Evolutionary conservation across 495 filamentous ascomycete genomes (phyloP), one percentile per base, ranked within the genome.

Genomic region (Platismatia glauca): DNA sequence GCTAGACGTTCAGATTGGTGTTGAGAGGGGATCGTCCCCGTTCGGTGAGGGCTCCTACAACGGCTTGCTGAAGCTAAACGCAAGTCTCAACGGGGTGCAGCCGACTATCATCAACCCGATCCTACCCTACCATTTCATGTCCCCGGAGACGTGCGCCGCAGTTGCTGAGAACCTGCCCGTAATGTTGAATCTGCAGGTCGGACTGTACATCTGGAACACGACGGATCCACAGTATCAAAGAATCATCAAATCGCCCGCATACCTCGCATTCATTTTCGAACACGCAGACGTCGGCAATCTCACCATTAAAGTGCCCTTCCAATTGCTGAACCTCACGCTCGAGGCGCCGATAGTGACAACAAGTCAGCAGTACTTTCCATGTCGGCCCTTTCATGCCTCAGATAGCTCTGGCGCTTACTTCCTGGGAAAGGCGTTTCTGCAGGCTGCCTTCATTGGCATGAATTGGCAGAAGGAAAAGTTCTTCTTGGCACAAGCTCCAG

Each of bases 401-500:
- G 48, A 71, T 31, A 39, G 53, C 1, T 53, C 65, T 27, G 63
- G 63, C 27, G 43, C 31, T 7, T 80, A 73, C 46, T 66, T 65
- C 12, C 76, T 85, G 38, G 82, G 81, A 1, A 74, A 83, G 31
- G 75, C 81, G 3, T 85, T 86, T 59, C 65, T 85, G 16, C 82
- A 86, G 66, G 81, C 80, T 31, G 78, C 81, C 8, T 84, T 84
- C 61, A 62, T 84, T 1, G 81, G 79, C 20, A 74, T 76, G 8
- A 82, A 83, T 70, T 82, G 76, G 74, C 69, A 62, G 38, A 59
- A 66, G n/a, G 74, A 75, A 12, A 72, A 64, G 16, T 80, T 74
- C 73, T 82, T 76, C 67, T 68, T 82, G 22, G 79, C 77, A 7
- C 79, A 82, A 66, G 79, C 79, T 34, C 78, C 79, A 7, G 79